Evolutionary conservation across 805 yeast species (phyloP), one percentile per base, ranked within the genome.

Genomic region (Yarrowia phangngaensis): DNA sequence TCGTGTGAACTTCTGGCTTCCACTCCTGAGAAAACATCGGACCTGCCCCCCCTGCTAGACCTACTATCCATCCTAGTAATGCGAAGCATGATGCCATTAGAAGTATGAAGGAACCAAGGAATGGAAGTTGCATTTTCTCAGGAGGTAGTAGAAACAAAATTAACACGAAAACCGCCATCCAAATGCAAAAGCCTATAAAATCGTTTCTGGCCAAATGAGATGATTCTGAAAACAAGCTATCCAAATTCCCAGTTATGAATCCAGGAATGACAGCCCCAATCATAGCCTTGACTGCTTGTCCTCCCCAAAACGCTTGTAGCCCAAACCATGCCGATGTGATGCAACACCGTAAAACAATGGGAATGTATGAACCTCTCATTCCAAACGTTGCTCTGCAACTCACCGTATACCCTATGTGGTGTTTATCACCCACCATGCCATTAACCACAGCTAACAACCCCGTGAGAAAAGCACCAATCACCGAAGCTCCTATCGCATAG

Each of bases 331-430:
- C 70, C 26, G 70, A 64, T 14, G 73, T 68, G 32, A 75, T 60
- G 20, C 72, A 63, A 29, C 69, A 65, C 58, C 80, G 63, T 51
- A 70, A 68, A 8, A 66, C 51, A 24, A 76, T 62, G n/a, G 72
- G 74, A 20, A 74, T 49, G 33, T 59, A 64, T 4, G 73, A 66
- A 3, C 78, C 77, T 51, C 65, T 59, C 27, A 72, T 63, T 8
- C 80, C 80, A 61, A 71, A 75, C 0, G 71, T 61, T 36, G 68
- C 65, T 41, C 79, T 60, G 17, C 68, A 63, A 45, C 65, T 64
- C 8, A 75, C 65, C 3, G 79, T 69, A 54, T 66, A 75, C 1
- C 79, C 78, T 31, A 75, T 64, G 57, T 73, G 78, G 59, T 69
- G 75, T 16, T 66, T 64, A 6, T 71, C 67, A 24, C 80, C 79